Evolutionary conservation across 495 filamentous ascomycete species (phyloP).

Genomic region (Aspergillus wentii): DNA sequence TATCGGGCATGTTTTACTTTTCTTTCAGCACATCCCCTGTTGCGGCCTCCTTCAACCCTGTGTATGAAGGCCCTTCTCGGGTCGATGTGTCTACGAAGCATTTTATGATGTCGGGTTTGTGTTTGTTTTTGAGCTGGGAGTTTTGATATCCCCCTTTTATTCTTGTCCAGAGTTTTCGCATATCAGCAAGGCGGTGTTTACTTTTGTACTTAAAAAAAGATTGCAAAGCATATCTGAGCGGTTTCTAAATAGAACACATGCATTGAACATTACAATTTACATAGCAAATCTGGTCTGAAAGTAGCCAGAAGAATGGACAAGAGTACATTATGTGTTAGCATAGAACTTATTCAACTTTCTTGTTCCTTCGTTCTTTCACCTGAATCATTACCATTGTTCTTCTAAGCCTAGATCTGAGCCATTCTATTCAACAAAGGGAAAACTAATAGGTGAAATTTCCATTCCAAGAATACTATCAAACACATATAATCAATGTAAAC

Average conservation of each 20-base stretch:
- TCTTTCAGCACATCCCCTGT: neutral
- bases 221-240: slow-evolving; percentile 1
- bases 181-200: neutral
- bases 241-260: neutral
- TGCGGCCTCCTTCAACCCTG: slow-evolving; percentile 2
- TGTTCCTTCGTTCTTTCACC: too few relatives aligned
- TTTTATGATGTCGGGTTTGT: neutral
- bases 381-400: too few relatives aligned
- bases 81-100: neutral
- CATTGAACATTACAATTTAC: neutral
- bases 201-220: neutral
- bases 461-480: too few relatives aligned
- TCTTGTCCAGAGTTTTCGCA: too few relatives aligned
- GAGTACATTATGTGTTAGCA: too few relatives aligned
- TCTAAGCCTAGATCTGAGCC: too few relatives aligned
- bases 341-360: too few relatives aligned
- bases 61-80: neutral
- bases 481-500: too few relatives aligned
- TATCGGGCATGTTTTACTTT: neutral
- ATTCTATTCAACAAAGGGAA: too few relatives aligned
- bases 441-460: too few relatives aligned
- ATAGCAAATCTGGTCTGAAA: too few relatives aligned
- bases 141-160: neutral
- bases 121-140: neutral
- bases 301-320: too few relatives aligned